These are phyloP conservation scores for Seiridium cupressi DNA, from an alignment of 2,329 filamentous ascomycete species.

Conservation along the genomic window DNA sequence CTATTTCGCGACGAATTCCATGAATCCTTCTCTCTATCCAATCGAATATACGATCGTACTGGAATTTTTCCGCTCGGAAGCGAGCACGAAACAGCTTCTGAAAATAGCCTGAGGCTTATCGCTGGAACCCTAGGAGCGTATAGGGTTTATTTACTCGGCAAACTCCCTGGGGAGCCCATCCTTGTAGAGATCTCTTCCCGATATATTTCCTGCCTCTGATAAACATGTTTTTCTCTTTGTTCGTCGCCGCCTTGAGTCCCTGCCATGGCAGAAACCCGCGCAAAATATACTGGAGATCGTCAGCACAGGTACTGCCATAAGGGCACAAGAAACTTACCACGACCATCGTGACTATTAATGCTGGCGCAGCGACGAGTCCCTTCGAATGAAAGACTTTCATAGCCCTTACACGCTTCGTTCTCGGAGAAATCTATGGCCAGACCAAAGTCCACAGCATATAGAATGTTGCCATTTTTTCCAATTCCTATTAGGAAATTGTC, in stretches of 20 bases:
- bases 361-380: slow-evolving; percentile 19
- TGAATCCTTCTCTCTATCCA: slow-evolving; percentile 48
- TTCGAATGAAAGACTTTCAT: slow-evolving; percentile 11
- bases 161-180: slow-evolving; percentile 70
- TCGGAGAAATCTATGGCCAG: slow-evolving; percentile 16
- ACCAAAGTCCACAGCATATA: slow-evolving; percentile 26
- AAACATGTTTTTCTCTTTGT: slow-evolving; percentile 69
- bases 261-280: slow-evolving; percentile 73
- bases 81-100: slow-evolving; percentile 51
- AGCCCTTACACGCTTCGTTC: not conserved
- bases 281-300: slow-evolving; percentile 74
- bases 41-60: slow-evolving; percentile 75
- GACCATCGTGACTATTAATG: slow-evolving; percentile 12
- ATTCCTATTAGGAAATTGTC: slow-evolving; percentile 25
- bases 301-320: slow-evolving; percentile 1
- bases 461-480: slow-evolving; percentile 21
- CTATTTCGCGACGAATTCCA: slow-evolving; percentile 9
- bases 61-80: slow-evolving; percentile 71
- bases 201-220: slow-evolving; percentile 82
- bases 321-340: slow-evolving; percentile 8
- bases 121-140: slow-evolving; percentile 69
- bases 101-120: slow-evolving; percentile 76
- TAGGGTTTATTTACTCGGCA: slow-evolving; percentile 74
- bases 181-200: slow-evolving; percentile 70
- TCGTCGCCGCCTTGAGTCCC: slow-evolving; percentile 69